Percentiles rank a stretch among this genome's conserved stretches.
These are phyloP conservation scores for Cenococcum geophilum DNA, from an alignment of 495 filamentous ascomycete genomes.

Conservation along the genomic window DNA sequence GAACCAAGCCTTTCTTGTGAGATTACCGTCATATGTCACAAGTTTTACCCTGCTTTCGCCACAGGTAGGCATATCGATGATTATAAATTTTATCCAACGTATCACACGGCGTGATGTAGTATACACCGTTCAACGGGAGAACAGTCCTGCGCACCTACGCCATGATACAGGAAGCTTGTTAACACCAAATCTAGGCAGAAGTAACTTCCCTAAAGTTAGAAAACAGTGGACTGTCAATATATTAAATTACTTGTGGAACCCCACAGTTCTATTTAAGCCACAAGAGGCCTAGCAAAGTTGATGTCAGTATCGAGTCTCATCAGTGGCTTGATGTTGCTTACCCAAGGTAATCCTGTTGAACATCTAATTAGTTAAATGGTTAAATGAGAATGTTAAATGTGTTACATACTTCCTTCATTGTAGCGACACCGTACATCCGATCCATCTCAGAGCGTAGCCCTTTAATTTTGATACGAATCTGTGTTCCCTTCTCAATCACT, in stretches of 20 bases:
- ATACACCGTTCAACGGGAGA: no score
- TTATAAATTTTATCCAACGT: neutral
- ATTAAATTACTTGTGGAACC: no score
- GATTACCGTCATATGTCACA: neutral
- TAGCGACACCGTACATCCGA: conserved; percentile 92
- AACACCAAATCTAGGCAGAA: no score
- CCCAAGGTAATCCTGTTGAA: conserved; percentile 29
- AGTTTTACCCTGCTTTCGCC: neutral
- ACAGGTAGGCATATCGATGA: neutral
- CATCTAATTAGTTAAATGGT: conserved; percentile 1
- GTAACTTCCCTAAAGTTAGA: no score
- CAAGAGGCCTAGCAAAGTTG: neutral
- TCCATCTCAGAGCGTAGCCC: conserved; percentile 87
- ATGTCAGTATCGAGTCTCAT: neutral
- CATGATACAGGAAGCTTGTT: no score
- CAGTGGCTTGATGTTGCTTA: neutral
- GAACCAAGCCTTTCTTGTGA: neutral
- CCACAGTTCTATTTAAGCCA: neutral
- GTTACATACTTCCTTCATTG: conserved; percentile 68
- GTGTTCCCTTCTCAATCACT: conserved; percentile 87
- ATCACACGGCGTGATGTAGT: no score
- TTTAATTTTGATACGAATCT: conserved; percentile 87
- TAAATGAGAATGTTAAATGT: neutral
- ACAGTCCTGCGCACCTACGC: no score
- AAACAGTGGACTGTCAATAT: no score